phyloP scores from a whole-genome alignment of 805 yeast species.

The Sugiyamaella qingdaonensis region DNA sequence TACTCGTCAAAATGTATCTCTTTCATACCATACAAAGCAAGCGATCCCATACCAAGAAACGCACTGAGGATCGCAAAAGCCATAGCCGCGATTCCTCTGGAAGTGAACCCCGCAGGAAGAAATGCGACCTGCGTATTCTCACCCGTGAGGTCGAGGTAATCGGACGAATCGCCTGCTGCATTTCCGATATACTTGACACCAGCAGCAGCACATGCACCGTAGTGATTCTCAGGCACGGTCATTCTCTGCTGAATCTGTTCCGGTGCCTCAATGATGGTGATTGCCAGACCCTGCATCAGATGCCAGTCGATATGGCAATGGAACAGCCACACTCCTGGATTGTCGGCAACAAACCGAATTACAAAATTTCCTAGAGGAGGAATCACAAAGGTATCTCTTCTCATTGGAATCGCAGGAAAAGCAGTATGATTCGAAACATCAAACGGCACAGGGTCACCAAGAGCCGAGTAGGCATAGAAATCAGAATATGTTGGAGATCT shows the following conservation, averaged over 20 bases:
- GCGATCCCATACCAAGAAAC: slow-evolving; percentile 68
- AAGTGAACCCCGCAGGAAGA: slow-evolving; percentile 87
- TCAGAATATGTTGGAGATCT: slow-evolving; percentile 62
- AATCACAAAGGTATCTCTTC: slow-evolving; percentile 65
- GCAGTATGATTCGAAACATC: slow-evolving; percentile 44
- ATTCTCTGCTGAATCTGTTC: slow-evolving; percentile 43
- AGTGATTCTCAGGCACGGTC: slow-evolving; percentile 56
- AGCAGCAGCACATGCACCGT: slow-evolving; percentile 52
- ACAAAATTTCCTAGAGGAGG: slow-evolving; percentile 18
- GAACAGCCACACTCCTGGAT: slow-evolving; percentile 93
- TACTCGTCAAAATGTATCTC: slow-evolving; percentile 2
- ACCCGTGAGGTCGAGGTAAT: slow-evolving; percentile 59
- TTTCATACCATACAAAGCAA: slow-evolving; percentile 66
- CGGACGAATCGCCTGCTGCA: slow-evolving; percentile 80
- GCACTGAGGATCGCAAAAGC: slow-evolving; percentile 86
- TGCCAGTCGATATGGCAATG: slow-evolving; percentile 97
- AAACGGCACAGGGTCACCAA: slow-evolving; percentile 50
- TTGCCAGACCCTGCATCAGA: slow-evolving; percentile 83
- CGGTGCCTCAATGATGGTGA: slow-evolving; percentile 81
- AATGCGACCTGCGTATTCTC: slow-evolving; percentile 61
- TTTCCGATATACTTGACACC: slow-evolving; percentile 62
- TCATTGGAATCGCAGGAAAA: slow-evolving; percentile 40
- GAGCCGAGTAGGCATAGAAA: slow-evolving; percentile 7
- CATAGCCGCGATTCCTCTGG: slow-evolving; percentile 89
- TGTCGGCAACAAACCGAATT: slow-evolving; percentile 70